Evolutionary conservation across 2,329 filamentous ascomycete species (phyloP).

Genomic region (Colletotrichum sp.): DNA sequence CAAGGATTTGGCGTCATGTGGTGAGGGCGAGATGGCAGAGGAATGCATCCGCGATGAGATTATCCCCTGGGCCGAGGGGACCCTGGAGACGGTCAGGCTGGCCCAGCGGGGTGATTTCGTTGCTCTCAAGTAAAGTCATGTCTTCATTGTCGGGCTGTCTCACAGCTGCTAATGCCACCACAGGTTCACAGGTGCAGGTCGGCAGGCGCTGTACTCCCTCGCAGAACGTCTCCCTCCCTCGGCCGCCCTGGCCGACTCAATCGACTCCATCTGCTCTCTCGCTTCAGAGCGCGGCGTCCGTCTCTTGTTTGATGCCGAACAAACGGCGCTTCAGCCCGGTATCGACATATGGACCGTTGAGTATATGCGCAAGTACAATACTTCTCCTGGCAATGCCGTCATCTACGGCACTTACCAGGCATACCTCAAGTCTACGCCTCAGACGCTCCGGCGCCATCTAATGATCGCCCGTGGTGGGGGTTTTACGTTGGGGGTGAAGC

Average conservation of each 20-base stretch:
- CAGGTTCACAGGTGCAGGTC: slow-evolving; percentile 82
- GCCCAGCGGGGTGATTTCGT: slow-evolving; percentile 71
- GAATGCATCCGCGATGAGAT: slow-evolving; percentile 65
- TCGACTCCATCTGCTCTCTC: slow-evolving; percentile 76
- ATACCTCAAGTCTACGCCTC: slow-evolving; percentile 70
- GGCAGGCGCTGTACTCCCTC: slow-evolving; percentile 71
- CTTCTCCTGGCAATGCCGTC: slow-evolving; percentile 62
- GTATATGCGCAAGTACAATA: slow-evolving; percentile 82
- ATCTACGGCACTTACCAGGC: slow-evolving; percentile 84
- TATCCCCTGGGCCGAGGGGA: slow-evolving; percentile 74
- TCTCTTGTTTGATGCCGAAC: slow-evolving; percentile 87
- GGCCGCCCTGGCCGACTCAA: slow-evolving; percentile 68
- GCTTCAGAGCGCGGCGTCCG: slow-evolving; percentile 73
- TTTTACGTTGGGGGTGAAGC: slow-evolving; percentile 75
- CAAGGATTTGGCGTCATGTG: slow-evolving; percentile 44
- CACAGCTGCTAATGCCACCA: background rate
- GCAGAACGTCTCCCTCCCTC: slow-evolving; percentile 67
- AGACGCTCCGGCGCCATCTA: slow-evolving; percentile 65
- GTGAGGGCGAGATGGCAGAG: slow-evolving; percentile 53
- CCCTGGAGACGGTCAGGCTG: slow-evolving; percentile 74
- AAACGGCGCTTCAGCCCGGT: slow-evolving; percentile 77
- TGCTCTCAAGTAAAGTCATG: slow-evolving; percentile 60
- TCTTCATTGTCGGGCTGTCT: background rate
- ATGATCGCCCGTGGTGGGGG: slow-evolving; percentile 59
- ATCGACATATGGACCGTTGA: slow-evolving; percentile 81